Evolutionary conservation across 2,329 filamentous ascomycete species (phyloP).

Genomic region (Alternaria gaisen): DNA sequence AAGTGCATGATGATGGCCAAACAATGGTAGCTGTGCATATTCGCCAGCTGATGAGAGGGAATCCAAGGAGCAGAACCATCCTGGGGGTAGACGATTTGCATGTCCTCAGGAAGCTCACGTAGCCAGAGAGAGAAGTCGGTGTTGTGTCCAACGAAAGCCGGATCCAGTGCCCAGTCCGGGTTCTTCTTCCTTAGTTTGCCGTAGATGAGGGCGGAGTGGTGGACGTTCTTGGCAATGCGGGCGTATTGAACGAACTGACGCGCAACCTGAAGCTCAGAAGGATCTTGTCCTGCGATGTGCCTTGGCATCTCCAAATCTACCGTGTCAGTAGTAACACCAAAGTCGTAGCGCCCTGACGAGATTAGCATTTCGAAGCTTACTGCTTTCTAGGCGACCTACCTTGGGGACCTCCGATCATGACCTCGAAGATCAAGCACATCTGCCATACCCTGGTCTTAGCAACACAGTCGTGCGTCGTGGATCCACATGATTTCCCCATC

Average conservation of each 20-base stretch:
- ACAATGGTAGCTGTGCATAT: slow-evolving; percentile 89
- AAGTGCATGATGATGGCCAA: slow-evolving; percentile 86
- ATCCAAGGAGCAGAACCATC: slow-evolving; percentile 86
- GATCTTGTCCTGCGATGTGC: slow-evolving; percentile 72
- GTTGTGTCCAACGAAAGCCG: slow-evolving; percentile 81
- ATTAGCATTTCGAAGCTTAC: slow-evolving; percentile 14
- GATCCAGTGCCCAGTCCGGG: slow-evolving; percentile 87
- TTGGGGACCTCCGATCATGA: slow-evolving; percentile 94
- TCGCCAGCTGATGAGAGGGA: slow-evolving; percentile 85
- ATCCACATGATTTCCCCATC: slow-evolving; percentile 74
- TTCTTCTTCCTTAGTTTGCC: slow-evolving; percentile 75
- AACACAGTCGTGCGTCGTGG: slow-evolving; percentile 76
- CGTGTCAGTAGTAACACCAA: slow-evolving; percentile 76
- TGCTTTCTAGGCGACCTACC: slow-evolving; percentile 60
- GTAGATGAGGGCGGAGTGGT: slow-evolving; percentile 79
- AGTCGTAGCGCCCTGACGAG: slow-evolving; percentile 71
- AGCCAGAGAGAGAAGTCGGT: slow-evolving; percentile 80
- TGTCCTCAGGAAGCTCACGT: slow-evolving; percentile 77
- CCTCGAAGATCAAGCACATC: slow-evolving; percentile 81
- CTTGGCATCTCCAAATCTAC: slow-evolving; percentile 77
- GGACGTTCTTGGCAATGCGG: slow-evolving; percentile 78
- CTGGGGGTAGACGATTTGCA: slow-evolving; percentile 78
- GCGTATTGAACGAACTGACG: slow-evolving; percentile 86
- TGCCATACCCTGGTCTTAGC: slow-evolving; percentile 92
- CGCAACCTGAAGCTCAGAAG: slow-evolving; percentile 78